Evolutionary conservation across 768 basidiomycete species (phyloP).

Genomic region (Phanerochaete carnosa): DNA sequence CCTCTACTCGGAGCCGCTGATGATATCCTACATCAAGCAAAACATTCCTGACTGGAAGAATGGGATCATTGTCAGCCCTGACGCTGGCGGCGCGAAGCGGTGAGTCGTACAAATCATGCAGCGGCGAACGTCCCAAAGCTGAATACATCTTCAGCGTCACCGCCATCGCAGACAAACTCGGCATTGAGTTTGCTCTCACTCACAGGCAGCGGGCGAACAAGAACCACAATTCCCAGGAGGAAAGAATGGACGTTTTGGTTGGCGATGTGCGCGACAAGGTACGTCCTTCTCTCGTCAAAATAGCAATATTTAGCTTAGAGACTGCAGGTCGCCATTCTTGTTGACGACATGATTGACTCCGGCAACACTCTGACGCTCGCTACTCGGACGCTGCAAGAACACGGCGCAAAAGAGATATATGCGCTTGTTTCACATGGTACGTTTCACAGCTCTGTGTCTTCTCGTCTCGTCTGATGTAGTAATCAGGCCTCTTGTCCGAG

Average conservation of each 20-base stretch:
- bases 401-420: conserved; percentile 83
- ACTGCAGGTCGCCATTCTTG: conserved; percentile 80
- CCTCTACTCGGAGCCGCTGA: conserved; percentile 92
- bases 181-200: conserved; percentile 93
- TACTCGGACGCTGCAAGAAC: conserved; percentile 79
- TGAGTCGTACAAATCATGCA: conserved; percentile 35
- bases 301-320: background rate
- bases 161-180: conserved; percentile 92
- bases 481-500: conserved; percentile 75
- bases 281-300: background rate
- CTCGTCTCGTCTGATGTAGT: background rate
- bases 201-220: conserved; percentile 84
- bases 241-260: conserved; percentile 90
- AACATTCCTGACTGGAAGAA: conserved; percentile 84
- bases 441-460: conserved; percentile 16
- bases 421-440: conserved; percentile 91
- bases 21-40: conserved; percentile 90
- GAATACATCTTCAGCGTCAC: conserved; percentile 59
- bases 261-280: conserved; percentile 92
- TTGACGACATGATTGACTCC: conserved; percentile 99
- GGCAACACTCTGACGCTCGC: conserved; percentile 88
- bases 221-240: conserved; percentile 63
- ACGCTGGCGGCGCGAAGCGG: conserved; percentile 99
- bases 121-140: background rate
- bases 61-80: conserved; percentile 91